Percentiles rank a stretch among this genome's conserved stretches.
Evolutionary conservation across 768 basidiomycete genomes (phyloP).

Genomic region (Baorangia bicolor): DNA sequence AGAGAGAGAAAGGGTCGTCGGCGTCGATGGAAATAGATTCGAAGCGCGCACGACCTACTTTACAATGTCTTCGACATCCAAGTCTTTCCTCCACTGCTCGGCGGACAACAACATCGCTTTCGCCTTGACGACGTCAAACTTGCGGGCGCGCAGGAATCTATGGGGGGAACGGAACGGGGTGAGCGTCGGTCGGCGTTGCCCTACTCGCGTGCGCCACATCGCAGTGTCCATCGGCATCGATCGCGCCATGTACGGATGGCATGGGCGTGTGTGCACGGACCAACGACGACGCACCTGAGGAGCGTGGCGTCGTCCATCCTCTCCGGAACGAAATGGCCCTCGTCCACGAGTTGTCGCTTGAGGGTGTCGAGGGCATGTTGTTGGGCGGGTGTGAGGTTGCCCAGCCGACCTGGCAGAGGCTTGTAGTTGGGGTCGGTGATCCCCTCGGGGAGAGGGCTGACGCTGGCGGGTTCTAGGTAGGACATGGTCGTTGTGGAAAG

Average conservation of each 20-base stretch:
- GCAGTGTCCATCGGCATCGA: conserved; percentile 15
- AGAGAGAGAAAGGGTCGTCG: background rate
- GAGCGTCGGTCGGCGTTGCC: background rate
- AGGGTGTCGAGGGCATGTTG: conserved; percentile 67
- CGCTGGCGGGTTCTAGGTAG: conserved; percentile 42
- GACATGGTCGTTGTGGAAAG: conserved; percentile 28
- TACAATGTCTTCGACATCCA: conserved; percentile 73
- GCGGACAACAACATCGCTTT: conserved; percentile 80
- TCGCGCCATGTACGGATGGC: conserved; percentile 2
- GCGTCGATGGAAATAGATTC: background rate
- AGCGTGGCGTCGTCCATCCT: conserved; percentile 72
- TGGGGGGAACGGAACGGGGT: background rate
- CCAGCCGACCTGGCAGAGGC: conserved; percentile 70
- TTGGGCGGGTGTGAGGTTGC: conserved; percentile 69
- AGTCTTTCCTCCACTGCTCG: conserved; percentile 90
- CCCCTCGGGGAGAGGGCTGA: conserved; percentile 54
- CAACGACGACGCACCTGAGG: conserved; percentile 50
- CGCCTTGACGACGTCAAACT: conserved; percentile 80
- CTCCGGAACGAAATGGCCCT: conserved; percentile 57
- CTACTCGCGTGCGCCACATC: background rate
- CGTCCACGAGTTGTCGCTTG: conserved; percentile 59
- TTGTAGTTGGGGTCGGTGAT: conserved; percentile 64
- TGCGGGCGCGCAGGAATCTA: conserved; percentile 91
- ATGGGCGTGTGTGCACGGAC: background rate
- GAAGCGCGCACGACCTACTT: conserved; percentile 42